phyloP scores from a whole-genome alignment of 1,139 yeast genomes.

The Fermentozyma sake region DNA sequence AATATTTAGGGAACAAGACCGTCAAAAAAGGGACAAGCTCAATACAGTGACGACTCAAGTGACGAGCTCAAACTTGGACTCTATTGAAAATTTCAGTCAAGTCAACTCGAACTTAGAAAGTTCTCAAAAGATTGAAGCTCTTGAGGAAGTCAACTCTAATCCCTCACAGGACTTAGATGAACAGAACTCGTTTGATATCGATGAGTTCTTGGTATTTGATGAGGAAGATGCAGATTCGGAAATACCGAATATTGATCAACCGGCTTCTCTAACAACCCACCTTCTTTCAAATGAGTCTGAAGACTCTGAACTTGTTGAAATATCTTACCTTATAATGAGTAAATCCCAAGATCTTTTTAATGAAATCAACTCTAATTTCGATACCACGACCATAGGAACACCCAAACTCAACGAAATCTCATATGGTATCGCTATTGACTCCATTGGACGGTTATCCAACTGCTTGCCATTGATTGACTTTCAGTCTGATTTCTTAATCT shows the following conservation, averaged over 20 bases:
- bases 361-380: constrained; percentile 7
- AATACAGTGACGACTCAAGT: too few species aligned
- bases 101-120: too few species aligned
- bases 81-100: too few species aligned
- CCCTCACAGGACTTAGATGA: too few species aligned
- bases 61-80: too few species aligned
- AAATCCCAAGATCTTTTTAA: constrained; percentile 26
- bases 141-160: too few species aligned
- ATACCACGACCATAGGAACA: neutral
- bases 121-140: too few species aligned
- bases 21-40: too few species aligned
- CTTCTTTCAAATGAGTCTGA: too few species aligned
- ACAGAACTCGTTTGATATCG: constrained; percentile 8
- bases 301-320: constrained; percentile 12
- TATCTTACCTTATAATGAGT: constrained; percentile 18
- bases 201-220: constrained; percentile 22
- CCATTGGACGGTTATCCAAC: constrained; percentile 25
- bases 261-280: too few species aligned
- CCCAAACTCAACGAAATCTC: constrained; percentile 17
- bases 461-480: constrained; percentile 23
- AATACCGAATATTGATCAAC: too few species aligned
- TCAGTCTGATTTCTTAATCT: constrained; percentile 27
- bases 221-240: constrained; percentile 10
- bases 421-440: constrained; percentile 27
- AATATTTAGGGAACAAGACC: too few species aligned